Evolutionary conservation across 2,329 filamentous ascomycete species (phyloP).

Genomic region (Xylaria multiplex): DNA sequence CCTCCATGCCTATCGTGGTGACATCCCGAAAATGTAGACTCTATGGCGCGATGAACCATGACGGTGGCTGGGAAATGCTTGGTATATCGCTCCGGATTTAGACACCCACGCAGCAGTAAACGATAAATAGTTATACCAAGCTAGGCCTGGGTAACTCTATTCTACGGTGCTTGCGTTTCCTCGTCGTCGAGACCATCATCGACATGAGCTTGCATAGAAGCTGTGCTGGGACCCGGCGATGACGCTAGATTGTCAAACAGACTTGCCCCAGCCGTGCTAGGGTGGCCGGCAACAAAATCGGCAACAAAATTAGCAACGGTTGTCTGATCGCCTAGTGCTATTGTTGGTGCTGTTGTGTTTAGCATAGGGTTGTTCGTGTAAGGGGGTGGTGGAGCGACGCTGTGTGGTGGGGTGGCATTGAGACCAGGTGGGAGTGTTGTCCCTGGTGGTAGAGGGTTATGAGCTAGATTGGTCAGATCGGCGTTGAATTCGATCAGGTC

Average conservation of each 20-base stretch:
- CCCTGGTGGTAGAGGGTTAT: slow-evolving; percentile 36
- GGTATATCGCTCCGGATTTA: slow-evolving; percentile 7
- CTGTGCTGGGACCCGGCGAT: slow-evolving; percentile 45
- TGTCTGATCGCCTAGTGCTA: slow-evolving; percentile 12
- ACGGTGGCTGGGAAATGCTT: slow-evolving; percentile 1
- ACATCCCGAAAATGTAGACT: slow-evolving; percentile 1
- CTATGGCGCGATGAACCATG: slow-evolving; percentile 17
- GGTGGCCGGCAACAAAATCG: slow-evolving; percentile 39
- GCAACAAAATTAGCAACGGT: slow-evolving; percentile 22
- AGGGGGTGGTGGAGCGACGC: slow-evolving; percentile 3
- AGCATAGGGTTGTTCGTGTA: background rate
- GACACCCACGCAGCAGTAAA: slow-evolving; percentile 1
- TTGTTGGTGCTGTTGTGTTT: slow-evolving; percentile 26
- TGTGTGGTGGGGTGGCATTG: slow-evolving; percentile 11
- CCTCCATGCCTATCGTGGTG: slow-evolving; percentile 3
- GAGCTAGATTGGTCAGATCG: slow-evolving; percentile 39
- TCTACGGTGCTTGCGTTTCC: slow-evolving; percentile 28
- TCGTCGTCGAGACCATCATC: slow-evolving; percentile 26
- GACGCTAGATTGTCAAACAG: slow-evolving; percentile 37
- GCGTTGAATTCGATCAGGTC: slow-evolving; percentile 46
- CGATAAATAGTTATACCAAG: slow-evolving; percentile 3
- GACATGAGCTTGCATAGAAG: slow-evolving; percentile 42
- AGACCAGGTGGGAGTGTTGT: slow-evolving; percentile 35
- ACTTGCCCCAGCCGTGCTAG: slow-evolving; percentile 44
- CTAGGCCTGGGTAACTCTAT: background rate